phyloP scores from a whole-genome alignment of 2,329 filamentous ascomycete species.

The Aspergillus piperis region DNA sequence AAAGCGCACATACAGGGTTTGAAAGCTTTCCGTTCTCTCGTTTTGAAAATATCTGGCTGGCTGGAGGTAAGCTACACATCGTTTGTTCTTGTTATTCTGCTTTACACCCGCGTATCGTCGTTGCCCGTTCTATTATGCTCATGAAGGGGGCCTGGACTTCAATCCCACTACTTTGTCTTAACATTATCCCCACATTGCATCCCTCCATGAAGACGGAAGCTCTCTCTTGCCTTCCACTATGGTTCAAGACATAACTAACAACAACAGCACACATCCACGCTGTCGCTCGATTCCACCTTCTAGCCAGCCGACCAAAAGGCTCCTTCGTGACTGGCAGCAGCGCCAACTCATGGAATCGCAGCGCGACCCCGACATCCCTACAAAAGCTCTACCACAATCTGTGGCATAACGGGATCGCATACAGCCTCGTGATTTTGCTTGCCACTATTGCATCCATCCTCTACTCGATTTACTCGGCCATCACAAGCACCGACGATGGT shows the following conservation, averaged over 20 bases:
- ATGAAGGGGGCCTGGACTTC: neutral
- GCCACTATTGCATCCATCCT: constrained; percentile 10
- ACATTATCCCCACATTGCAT: neutral
- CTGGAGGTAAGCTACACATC: constrained; percentile 22
- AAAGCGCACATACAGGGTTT: constrained; percentile 25
- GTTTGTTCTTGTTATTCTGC: neutral
- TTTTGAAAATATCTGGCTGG: constrained; percentile 32
- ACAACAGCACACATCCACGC: constrained; percentile 24
- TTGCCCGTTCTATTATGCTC: neutral
- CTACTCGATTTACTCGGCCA: neutral
- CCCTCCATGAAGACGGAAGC: too few relatives aligned
- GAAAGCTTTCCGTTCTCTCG: constrained; percentile 27
- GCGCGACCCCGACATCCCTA: constrained; percentile 1
- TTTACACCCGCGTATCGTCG: neutral
- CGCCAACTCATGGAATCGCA: constrained; percentile 28
- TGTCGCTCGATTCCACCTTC: constrained; percentile 26
- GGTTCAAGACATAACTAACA: neutral
- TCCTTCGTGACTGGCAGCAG: constrained; percentile 35
- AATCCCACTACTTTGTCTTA: neutral
- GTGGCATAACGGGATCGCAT: constrained; percentile 21
- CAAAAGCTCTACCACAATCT: constrained; percentile 19
- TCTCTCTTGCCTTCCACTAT: neutral
- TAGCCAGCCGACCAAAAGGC: constrained; percentile 29
- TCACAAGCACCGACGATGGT: neutral
- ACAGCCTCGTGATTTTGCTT: constrained; percentile 19